These are phyloP conservation scores for Penicillium egyptiacum DNA, from an alignment of 495 filamentous ascomycete genomes.

Conservation along the genomic window DNA sequence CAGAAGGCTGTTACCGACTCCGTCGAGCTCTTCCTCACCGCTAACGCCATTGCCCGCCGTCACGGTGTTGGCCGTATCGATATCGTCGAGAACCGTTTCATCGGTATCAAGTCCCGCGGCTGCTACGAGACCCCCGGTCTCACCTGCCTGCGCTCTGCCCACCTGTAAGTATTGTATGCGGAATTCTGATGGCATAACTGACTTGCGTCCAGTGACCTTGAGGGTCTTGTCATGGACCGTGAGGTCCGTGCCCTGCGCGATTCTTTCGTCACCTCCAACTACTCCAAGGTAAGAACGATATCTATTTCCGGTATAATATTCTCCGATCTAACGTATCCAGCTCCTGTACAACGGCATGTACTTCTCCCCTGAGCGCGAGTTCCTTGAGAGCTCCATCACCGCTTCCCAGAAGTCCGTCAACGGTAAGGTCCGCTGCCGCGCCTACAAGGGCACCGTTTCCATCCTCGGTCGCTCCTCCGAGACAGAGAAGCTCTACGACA, in stretches of 20 bases:
- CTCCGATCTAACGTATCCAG: conserved; percentile 14
- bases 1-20: conserved; percentile 67
- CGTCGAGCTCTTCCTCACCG: conserved; percentile 74
- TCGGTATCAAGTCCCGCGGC: conserved; percentile 82
- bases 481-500: conserved; percentile 84
- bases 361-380: conserved; percentile 79
- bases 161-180: conserved; percentile 47
- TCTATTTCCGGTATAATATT: background rate
- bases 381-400: conserved; percentile 70
- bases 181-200: conserved; percentile 1
- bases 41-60: conserved; percentile 74
- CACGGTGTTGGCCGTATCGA: conserved; percentile 87
- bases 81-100: conserved; percentile 87
- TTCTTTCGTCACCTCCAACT: conserved; percentile 71
- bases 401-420: conserved; percentile 70
- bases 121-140: conserved; percentile 85
- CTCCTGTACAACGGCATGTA: conserved; percentile 74
- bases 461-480: conserved; percentile 73
- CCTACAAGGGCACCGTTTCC: conserved; percentile 75
- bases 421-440: conserved; percentile 66
- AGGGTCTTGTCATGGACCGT: conserved; percentile 82
- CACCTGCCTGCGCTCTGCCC: conserved; percentile 72
- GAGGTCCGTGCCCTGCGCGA: conserved; percentile 84
- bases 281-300: conserved; percentile 51
- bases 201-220: conserved; percentile 57